These are phyloP conservation scores for Cordyceps cateniannulata DNA, from an alignment of 2,329 filamentous ascomycete species.

Conservation along the genomic window DNA sequence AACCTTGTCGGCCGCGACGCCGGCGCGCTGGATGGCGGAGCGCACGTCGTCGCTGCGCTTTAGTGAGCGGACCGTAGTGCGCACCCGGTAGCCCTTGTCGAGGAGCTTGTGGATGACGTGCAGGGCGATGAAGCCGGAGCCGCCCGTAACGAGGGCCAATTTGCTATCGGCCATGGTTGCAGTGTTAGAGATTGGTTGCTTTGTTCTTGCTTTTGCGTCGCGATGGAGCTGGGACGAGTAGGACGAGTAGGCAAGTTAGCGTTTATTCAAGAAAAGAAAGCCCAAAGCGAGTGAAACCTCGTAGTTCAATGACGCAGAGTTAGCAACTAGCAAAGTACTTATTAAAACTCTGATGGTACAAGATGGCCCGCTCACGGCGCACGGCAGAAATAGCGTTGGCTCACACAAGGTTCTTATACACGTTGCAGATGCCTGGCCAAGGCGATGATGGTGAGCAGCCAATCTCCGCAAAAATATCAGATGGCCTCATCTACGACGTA, in stretches of 20 bases:
- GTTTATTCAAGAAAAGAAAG: too few species aligned
- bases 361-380: too few species aligned
- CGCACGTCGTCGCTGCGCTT: conserved; percentile 15
- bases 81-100: conserved; percentile 15
- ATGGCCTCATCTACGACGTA: not conserved
- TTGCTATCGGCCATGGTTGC: not conserved
- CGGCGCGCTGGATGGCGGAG: conserved; percentile 9
- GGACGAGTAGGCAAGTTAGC: too few species aligned
- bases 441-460: not conserved
- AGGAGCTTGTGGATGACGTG: conserved; percentile 19
- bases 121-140: conserved; percentile 19
- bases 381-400: too few species aligned
- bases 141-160: conserved; percentile 20
- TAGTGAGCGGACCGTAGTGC: conserved; percentile 15
- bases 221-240: too few species aligned
- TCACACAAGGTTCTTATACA: too few species aligned
- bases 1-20: conserved; percentile 14
- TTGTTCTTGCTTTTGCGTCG: not conserved
- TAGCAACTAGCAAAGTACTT: too few species aligned
- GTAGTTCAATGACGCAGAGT: too few species aligned
- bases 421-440: not conserved
- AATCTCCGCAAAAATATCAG: not conserved
- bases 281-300: too few species aligned
- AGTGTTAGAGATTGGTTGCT: not conserved
- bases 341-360: too few species aligned